phyloP scores from a whole-genome alignment of 306 rosid species.

The Rubus idaeus region DNA sequence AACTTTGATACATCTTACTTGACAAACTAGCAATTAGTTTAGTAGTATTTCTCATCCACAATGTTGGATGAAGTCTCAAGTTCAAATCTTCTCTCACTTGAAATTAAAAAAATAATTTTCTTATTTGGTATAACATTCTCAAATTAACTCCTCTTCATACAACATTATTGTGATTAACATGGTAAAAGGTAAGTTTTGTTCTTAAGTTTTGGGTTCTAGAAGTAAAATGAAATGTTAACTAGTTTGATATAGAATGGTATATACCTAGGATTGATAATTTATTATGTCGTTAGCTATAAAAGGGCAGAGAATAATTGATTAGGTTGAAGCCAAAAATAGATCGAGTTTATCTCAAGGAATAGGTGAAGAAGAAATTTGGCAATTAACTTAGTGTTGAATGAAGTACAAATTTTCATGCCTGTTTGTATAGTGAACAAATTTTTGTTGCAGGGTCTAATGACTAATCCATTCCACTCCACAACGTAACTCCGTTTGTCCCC shows the following conservation, averaged over 20 bases:
- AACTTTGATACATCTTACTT: neutral
- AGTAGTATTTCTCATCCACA: neutral
- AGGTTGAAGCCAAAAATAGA: neutral
- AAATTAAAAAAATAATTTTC: no score
- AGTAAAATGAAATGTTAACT: neutral
- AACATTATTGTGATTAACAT: neutral
- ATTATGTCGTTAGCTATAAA: neutral
- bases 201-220: neutral
- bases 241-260: neutral
- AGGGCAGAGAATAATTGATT: neutral
- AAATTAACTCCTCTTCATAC: neutral
- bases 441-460: neutral
- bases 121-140: neutral
- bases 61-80: neutral
- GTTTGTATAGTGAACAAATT: neutral
- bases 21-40: neutral
- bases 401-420: neutral
- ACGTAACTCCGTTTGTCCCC: slow-evolving; percentile 40
- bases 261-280: neutral
- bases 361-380: neutral
- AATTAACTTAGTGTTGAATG: neutral
- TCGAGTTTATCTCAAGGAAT: neutral
- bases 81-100: neutral
- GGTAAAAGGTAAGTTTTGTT: neutral
- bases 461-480: neutral